These are phyloP conservation scores for Cladophialophora psammophila DNA, from an alignment of 2,329 filamentous ascomycete species.

Conservation along the genomic window DNA sequence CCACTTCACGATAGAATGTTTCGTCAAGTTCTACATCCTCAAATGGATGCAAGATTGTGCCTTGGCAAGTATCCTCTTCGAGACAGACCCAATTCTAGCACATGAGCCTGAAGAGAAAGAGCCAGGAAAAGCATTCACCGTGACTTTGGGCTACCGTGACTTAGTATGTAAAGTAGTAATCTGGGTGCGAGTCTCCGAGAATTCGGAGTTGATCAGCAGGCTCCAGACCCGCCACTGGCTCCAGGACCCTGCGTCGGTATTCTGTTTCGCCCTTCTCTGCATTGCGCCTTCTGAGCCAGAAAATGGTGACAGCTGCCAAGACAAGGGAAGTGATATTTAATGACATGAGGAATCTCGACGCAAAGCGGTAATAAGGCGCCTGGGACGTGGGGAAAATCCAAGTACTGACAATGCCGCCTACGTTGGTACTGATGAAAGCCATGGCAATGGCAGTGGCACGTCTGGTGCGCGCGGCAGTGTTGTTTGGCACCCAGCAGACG, in stretches of 20 bases:
- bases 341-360: constrained; percentile 10
- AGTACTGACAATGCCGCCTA: constrained; percentile 59
- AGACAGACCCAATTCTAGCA: no score
- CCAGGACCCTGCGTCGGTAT: constrained; percentile 10
- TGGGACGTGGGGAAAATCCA: constrained; percentile 54
- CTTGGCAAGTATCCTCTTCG: no score
- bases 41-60: no score
- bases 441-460: constrained; percentile 46
- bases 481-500: constrained; percentile 56
- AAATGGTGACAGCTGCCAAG: constrained; percentile 2
- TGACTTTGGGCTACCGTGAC: no score
- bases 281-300: not conserved
- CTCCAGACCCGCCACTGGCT: constrained; percentile 44
- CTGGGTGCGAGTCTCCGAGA: constrained; percentile 3
- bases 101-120: no score
- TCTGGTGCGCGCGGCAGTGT: constrained; percentile 36
- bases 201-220: constrained; percentile 1
- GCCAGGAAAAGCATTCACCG: no score
- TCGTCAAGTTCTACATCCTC: no score
- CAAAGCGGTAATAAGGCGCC: constrained; percentile 62
- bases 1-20: no score
- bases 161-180: not conserved
- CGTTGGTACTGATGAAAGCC: constrained; percentile 49
- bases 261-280: constrained; percentile 10
- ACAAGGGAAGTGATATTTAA: constrained; percentile 1